Percentiles rank a stretch among this genome's conserved stretches.
These are phyloP conservation scores for Metschnikowia corniflorae DNA, from an alignment of 805 yeast species.

Conservation along the genomic window DNA sequence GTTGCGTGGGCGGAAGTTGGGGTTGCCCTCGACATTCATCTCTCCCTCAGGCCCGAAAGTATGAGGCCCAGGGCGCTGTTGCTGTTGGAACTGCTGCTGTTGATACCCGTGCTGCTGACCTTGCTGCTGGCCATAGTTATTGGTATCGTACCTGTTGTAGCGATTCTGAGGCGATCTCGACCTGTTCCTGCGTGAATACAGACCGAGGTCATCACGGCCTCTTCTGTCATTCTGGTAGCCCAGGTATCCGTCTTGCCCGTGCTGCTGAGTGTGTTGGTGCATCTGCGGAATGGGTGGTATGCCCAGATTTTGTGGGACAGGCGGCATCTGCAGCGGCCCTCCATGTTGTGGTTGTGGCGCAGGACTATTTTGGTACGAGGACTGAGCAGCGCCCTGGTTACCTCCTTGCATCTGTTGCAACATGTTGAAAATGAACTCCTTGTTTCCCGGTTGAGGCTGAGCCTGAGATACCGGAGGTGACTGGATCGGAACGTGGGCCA, in stretches of 20 bases:
- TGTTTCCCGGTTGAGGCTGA: conserved; percentile 22
- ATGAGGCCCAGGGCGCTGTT: conserved; percentile 14
- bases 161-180: conserved; percentile 49
- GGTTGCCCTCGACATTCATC: conserved; percentile 63
- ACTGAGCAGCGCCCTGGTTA: not conserved
- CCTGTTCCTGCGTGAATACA: conserved; percentile 48
- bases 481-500: conserved; percentile 9
- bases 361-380: not conserved
- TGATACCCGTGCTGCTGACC: conserved; percentile 1
- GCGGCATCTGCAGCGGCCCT: no score
- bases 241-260: conserved; percentile 10
- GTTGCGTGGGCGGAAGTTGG: conserved; percentile 72
- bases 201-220: conserved; percentile 30
- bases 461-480: conserved; percentile 13
- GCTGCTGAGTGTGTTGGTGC: conserved; percentile 3
- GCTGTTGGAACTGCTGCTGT: conserved; percentile 17
- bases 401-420: conserved; percentile 47
- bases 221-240: conserved; percentile 21
- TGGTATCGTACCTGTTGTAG: conserved; percentile 13
- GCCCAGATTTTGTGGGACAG: conserved; percentile 7
- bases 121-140: conserved; percentile 1
- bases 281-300: conserved; percentile 13
- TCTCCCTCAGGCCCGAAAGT: conserved; percentile 45
- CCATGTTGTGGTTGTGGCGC: not conserved
- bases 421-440: conserved; percentile 46